Base-by-base conservation (phyloP, 768 basidiomycete species). In the Fomitopsis pulvina region DNA sequence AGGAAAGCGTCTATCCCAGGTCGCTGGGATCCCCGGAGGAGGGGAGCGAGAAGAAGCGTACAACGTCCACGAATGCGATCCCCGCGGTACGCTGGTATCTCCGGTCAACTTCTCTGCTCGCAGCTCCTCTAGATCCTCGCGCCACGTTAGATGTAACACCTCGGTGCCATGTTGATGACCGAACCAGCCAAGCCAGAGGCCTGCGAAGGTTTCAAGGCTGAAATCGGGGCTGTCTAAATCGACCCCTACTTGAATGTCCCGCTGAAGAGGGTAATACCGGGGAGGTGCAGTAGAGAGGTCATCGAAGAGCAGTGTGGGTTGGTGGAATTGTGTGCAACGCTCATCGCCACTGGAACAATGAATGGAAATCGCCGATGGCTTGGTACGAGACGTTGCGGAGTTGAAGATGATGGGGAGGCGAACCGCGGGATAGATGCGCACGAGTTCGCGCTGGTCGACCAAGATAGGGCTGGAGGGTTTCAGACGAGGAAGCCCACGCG, bases 41-140 rank as follows among this genome's bases (percentile, higher is more conserved):
- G 41, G 21, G 37, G n/a, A 44, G 21, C 46, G n/a, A 21, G 45
- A 47, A 45, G 43, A 6, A 12, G 32, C 5, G 41, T 45, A 41
- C 21, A 50, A 41, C 26, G 42, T 45, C 57, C 57, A 58, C 47
- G 45, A 53, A 21, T 32, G 30, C n/a, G 41, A 47, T 3, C 57
- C 57, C 34, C 57, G 52, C 14, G 57, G 57, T 21, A 58, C 52
- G 29, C 56, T 41, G 6, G 45, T 27, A 47, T 58, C 57, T 7
- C 57, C 57, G n/a, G 54, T 56, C 34, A 58, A 49, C 54, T 55
- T 58, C 27, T 40, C 32, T 34, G 57, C 57, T 5, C 43, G 52
- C 8, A 58, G 20, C 7, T 40, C 45, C 27, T 37, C 30, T 1
- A n/a, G 29, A 9, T 34, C 29, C 22, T 41, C 32, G n/a, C 44